Evolutionary conservation across 139 green algal species (phyloP), one percentile per base, ranked within the genome.

Genomic region (Chlamydomonas incerta): DNA sequence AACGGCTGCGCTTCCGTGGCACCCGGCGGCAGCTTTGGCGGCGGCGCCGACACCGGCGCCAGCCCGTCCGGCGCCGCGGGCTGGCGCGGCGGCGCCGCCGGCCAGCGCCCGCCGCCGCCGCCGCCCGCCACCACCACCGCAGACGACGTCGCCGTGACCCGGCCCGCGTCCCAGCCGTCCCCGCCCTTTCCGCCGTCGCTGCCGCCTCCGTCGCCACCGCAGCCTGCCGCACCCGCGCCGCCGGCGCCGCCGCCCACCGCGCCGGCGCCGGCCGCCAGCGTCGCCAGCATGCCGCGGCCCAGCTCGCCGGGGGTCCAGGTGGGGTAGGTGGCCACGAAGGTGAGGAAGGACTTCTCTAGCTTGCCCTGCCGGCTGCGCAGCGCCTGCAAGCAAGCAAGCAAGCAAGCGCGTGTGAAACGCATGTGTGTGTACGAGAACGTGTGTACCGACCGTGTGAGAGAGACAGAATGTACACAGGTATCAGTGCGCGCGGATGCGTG

Each of bases 271-370:
- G 63, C 62, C 14, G 72, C 57, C 18, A 97, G 65, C 28, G 62
- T 84, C 11, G 74, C 65, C 74, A 96, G 87, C 80, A 96, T 84
- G 46, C 88, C 62, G 81, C 92, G 82, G 46, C 92, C 94, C 15
- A 80, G 66, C 18, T 89, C 77, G 20, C 65, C 76, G 0, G 95
- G 95, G 69, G 92, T 81, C 96, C 96, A 99, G 2, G 88, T 93
- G 2, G 95, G 96, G 90, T 99, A 99, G n/a, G 91, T 95, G 23
- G 93, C 91, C 1, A 92, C 91, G 89, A 99, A 99, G 26, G 90
- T 96, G 13, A 99, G 73, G 67, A 99, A 95, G 33, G 89, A 96
- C 87, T 98, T 98, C 87, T 99, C 97, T 91, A 98, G 93, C 88
- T 99, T 99, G 58, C 96, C 96, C 75, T 99, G 94, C 62, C 85